Base-by-base conservation (phyloP, 768 basidiomycete genomes). In the Boletus rubropictus region DNA sequence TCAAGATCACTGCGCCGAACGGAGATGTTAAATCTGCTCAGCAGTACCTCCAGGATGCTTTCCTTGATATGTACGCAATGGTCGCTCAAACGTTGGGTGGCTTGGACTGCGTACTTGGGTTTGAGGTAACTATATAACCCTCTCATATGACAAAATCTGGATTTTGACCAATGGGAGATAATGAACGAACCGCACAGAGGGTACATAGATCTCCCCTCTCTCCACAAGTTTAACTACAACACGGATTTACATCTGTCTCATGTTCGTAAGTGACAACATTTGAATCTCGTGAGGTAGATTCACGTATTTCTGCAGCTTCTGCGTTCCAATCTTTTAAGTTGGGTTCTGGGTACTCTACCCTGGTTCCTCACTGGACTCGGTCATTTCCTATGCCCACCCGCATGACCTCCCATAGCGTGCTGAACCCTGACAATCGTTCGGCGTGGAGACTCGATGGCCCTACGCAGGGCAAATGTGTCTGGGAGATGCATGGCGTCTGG, bases 111-210 rank as follows among this genome's bases (percentile, higher is more conserved):
- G 86, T 98, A 1, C 58, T 95, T 18, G 95, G 95, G 0, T 93
- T 95, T 48, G 88, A 97, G 78, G 93, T 92, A 54, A 39, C 69
- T 51, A 20, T 20, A 10, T 21, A 8, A 24, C 18, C 14, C 32
- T 18, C 32, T 44, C 27, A 7, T 46, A 5, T 11, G 5, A 39
- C 4, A 10, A 7, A 28, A 36, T 25, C 5, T 18, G 22, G 5
- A 22, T 45, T 32, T 48, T 57, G 27, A 62, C 25, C 8, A 5
- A 32, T 10, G 22, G 14, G 53, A 94, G 90, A 79, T 92, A 63
- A 83, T 95, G 77, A 96, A 97, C 55, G 93, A 96, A 66, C 93
- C 93, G 0, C 93, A 99, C 68, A 75, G 84, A 58, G 96, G 95
- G 34, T 98, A 95, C 64, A 82, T 95, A 49, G 79, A 85, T 44